Evolutionary conservation across 129 eudicot genomes (phyloP).

Genomic region (Lactuca sativa): DNA sequence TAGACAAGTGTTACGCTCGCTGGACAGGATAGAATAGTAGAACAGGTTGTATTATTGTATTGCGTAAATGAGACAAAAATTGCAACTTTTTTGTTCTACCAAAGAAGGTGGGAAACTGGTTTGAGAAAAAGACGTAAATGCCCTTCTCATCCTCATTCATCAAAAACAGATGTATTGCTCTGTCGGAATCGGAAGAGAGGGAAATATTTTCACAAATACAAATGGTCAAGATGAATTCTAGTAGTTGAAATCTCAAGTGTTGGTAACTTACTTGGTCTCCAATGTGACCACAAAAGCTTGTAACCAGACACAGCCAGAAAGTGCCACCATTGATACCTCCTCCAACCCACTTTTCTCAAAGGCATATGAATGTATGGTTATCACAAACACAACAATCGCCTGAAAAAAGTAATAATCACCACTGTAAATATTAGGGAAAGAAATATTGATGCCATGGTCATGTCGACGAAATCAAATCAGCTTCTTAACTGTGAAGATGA

Average conservation of each 20-base stretch:
- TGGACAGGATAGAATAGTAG: too few relatives aligned
- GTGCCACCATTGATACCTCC: slow-evolving; percentile 94
- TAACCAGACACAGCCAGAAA: slow-evolving; percentile 98
- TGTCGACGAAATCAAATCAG: too few relatives aligned
- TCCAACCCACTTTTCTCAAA: slow-evolving; percentile 91
- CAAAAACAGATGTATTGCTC: too few relatives aligned
- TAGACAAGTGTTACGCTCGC: not conserved
- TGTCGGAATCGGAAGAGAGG: too few relatives aligned
- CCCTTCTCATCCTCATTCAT: too few relatives aligned
- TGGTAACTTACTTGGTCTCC: slow-evolving; percentile 83
- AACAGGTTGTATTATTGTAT: too few relatives aligned
- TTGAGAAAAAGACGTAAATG: too few relatives aligned
- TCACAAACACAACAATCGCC: slow-evolving; percentile 87
- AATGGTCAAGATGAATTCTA: not conserved
- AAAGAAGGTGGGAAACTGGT: too few relatives aligned
- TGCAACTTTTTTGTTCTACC: not conserved
- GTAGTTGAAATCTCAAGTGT: not conserved
- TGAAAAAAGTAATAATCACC: slow-evolving; percentile 32
- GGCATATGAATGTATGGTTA: slow-evolving; percentile 81
- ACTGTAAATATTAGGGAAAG: not conserved
- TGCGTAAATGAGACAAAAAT: not conserved
- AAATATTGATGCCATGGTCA: too few relatives aligned
- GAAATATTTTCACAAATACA: not conserved
- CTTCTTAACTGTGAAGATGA: too few relatives aligned
- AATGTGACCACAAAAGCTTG: slow-evolving; percentile 90